phyloP scores from a whole-genome alignment of 768 basidiomycete genomes.

The Pholiota molesta region DNA sequence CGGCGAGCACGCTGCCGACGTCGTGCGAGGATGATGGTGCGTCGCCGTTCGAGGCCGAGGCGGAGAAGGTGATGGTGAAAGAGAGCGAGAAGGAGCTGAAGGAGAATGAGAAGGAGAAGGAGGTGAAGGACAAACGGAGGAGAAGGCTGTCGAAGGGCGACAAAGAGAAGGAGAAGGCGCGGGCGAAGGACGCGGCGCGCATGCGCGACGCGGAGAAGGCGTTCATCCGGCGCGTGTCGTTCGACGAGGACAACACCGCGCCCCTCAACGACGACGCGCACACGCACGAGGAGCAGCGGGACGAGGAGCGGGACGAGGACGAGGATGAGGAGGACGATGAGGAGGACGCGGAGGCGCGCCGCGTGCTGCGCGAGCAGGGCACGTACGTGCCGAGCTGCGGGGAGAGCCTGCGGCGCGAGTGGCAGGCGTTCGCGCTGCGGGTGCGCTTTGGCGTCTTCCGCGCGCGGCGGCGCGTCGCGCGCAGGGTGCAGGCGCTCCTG shows the following conservation, averaged over 20 bases:
- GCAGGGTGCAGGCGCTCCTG: constrained; percentile 32
- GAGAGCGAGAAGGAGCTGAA: constrained; percentile 7
- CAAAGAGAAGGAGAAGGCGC: constrained; percentile 26
- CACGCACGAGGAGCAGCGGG: constrained; percentile 9
- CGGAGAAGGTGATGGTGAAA: constrained; percentile 28
- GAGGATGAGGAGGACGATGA: constrained; percentile 27
- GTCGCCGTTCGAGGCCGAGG: constrained; percentile 3
- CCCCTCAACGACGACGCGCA: not conserved
- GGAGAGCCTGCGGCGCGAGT: constrained; percentile 54
- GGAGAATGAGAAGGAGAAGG: constrained; percentile 17
- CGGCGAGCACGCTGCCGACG: constrained; percentile 24
- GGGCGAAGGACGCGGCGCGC: constrained; percentile 8
- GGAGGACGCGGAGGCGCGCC: constrained; percentile 12
- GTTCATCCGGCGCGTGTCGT: not conserved
- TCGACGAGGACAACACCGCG: not conserved
- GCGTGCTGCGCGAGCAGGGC: constrained; percentile 14
- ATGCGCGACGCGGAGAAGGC: constrained; percentile 6
- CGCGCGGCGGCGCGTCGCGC: constrained; percentile 37
- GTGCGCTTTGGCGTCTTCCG: constrained; percentile 63
- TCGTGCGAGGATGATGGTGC: constrained; percentile 31
- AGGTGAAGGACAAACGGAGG: constrained; percentile 13
- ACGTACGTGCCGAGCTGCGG: constrained; percentile 59
- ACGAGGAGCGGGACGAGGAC: constrained; percentile 20
- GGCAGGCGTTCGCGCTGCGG: constrained; percentile 61
- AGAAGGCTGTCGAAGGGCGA: constrained; percentile 13